Evolutionary conservation across 2,329 filamentous ascomycete species (phyloP).

Genomic region (Neospermospora avenae): DNA sequence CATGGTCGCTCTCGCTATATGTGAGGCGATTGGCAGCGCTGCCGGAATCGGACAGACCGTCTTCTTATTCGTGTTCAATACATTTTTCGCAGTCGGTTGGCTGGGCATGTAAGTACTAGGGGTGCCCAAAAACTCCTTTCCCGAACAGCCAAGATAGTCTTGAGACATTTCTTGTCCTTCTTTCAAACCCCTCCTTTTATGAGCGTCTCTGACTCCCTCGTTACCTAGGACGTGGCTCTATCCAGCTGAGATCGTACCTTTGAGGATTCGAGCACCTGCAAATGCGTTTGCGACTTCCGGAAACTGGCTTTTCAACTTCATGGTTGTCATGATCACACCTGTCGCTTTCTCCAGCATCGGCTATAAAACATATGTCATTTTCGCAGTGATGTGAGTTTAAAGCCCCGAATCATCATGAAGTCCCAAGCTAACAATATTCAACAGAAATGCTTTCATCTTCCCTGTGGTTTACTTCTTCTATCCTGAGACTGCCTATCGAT

Average conservation of each 20-base stretch:
- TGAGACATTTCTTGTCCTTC: too few species aligned
- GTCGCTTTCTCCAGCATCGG: conserved; percentile 47
- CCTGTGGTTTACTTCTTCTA: conserved; percentile 56
- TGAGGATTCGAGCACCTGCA: conserved; percentile 52
- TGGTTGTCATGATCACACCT: conserved; percentile 41
- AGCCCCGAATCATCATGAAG: conserved; percentile 32
- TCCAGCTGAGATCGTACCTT: conserved; percentile 53
- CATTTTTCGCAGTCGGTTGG: conserved; percentile 52
- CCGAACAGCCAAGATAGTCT: too few species aligned
- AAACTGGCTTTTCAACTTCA: conserved; percentile 55
- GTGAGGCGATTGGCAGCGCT: conserved; percentile 27
- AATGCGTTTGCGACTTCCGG: conserved; percentile 49
- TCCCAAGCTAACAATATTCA: conserved; percentile 52
- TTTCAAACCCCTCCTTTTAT: too few species aligned
- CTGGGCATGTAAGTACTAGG: too few species aligned
- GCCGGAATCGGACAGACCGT: conserved; percentile 33
- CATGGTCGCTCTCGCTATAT: conserved; percentile 56
- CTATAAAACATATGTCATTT: conserved; percentile 63
- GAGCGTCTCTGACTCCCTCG: too few species aligned
- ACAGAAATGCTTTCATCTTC: conserved; percentile 45
- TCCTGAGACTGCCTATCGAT: conserved; percentile 61
- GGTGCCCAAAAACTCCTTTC: too few species aligned
- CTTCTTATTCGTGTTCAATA: conserved; percentile 50
- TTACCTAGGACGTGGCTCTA: conserved; percentile 58
- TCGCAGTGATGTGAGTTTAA: conserved; percentile 41